Base-by-base conservation (phyloP, 257 asterid genomes). In the Penstemon newberryi region DNA sequence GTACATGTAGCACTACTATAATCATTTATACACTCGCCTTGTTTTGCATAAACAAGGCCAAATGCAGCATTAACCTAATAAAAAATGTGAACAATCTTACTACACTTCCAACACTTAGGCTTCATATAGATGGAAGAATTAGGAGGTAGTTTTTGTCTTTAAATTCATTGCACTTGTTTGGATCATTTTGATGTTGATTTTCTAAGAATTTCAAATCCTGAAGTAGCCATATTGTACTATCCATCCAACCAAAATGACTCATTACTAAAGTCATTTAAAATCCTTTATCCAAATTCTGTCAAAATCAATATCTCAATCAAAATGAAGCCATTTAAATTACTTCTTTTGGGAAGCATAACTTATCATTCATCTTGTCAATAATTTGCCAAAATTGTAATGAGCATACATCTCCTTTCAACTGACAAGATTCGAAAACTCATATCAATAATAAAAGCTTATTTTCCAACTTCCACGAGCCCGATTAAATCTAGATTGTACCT, bases 1-100 rank as follows among this genome's bases (percentile, higher is more conserved):
- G 63, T 59, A 12, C 15, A 10, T 49, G 42, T 15, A 40, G 63
- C 63, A 46, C 67, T 63, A 61, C 13, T 42, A 64, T 39, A 25
- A n/a, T 46, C 10, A 6, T 12, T 6, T 39, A 56, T 43, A 11
- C 57, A 47, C 46, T 50, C 40, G 7, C 60, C 44, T 25, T 50
- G 41, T 41, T 6, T 41, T 18, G 39, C 73, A 45, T 11, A 36
- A 68, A 40, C 38, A 74, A 41, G 63, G n/a, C 63, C 19, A 52
- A 41, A 33, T 25, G 67, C 40, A 38, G 5, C 15, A 10, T 49
- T 12, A 25, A 49, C 15, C 54, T 49, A 49, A 10, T 49, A 10
- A 10, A 49, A 49, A 49, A 3, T 49, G 18, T 9, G 6, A 12
- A 4, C 3, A 49, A 49, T 12, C 18, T 49, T 9, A 10, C n/a